Base-by-base conservation (phyloP, 2,329 filamentous ascomycete genomes). In the Teratosphaeria pseudoeucalypti region DNA sequence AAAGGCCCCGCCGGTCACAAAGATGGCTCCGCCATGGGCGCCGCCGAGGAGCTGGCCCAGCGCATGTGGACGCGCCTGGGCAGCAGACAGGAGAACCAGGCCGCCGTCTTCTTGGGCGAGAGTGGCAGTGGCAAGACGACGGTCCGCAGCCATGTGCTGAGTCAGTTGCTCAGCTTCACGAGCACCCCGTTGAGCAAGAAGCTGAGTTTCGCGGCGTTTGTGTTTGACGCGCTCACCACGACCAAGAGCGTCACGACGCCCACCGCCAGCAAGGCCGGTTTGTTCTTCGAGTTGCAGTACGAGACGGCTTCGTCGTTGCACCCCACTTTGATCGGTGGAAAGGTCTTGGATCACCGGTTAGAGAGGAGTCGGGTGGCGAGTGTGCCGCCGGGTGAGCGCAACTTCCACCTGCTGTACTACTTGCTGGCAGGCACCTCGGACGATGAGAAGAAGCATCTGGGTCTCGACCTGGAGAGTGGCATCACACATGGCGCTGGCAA, bases 61-160 rank as follows among this genome's bases (percentile, higher is more conserved):
- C 83, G 91, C 63, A 90, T 92, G 58, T 96, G 87, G 78, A 83
- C 90, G 65, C 84, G 94, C 65, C 79, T 99, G 26, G 92, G 92
- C 55, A 85, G 90, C 63, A 85, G 94, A 57, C 90, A 88, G 1
- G 94, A 99, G 75, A 96, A 95, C 74, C 94, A 99, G 75, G 89
- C 92, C 1, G 79, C 96, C 57, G 81, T 96, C 2, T 97, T 99
- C 68, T 77, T 99, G 91, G 94, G 94, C 74, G 94, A 99, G 81
- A 95, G 91, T 60, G 94, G 94, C 54, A 87, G 94, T 34, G 94
- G 94, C 68, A 99, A 99, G 78, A 96, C 94, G 0, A 99, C 94
- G 0, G 81, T 97, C 69, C 87, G 94, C 63, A 89, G 90, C 52
- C 94, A 97, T 73, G 79, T 96, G 58, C 79, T 99, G 54, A 88